Conservation (phyloP, 2,329 filamentous ascomycete species). For the Aureobasidium sp. region DNA sequence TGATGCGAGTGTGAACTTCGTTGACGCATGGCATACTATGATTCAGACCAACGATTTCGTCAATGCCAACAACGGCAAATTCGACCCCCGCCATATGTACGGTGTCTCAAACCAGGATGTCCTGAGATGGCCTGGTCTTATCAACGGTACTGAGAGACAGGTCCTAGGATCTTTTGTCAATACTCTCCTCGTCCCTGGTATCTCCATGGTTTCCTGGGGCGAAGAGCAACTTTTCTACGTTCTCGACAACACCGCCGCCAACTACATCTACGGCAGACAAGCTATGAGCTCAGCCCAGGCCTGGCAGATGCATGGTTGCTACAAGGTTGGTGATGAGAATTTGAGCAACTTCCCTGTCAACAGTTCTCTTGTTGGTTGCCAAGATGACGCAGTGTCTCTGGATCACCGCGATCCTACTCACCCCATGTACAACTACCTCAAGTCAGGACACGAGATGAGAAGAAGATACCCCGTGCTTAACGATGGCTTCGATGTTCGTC, state of each 20-base stretch:
- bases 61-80: slow-evolving; percentile 52
- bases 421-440: slow-evolving; percentile 53
- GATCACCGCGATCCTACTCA: slow-evolving; percentile 57
- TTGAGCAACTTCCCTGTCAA: slow-evolving; percentile 52
- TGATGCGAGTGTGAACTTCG: slow-evolving; percentile 44
- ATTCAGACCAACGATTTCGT: slow-evolving; percentile 51
- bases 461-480: slow-evolving; percentile 49
- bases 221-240: slow-evolving; percentile 60
- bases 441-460: slow-evolving; percentile 54
- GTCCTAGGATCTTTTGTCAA: slow-evolving; percentile 52
- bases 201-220: slow-evolving; percentile 54
- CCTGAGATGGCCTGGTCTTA: slow-evolving; percentile 54
- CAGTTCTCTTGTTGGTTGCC: slow-evolving; percentile 46
- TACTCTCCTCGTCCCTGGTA: slow-evolving; percentile 52
- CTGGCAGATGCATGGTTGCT: slow-evolving; percentile 58
- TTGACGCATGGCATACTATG: slow-evolving; percentile 48
- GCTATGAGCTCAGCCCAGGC: slow-evolving; percentile 53
- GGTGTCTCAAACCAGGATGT: slow-evolving; percentile 59
- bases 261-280: slow-evolving; percentile 59
- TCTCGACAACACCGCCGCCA: slow-evolving; percentile 54
- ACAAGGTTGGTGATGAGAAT: slow-evolving; percentile 47
- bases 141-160: slow-evolving; percentile 49
- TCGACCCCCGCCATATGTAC: slow-evolving; percentile 58
- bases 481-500: slow-evolving; percentile 48
- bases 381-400: slow-evolving; percentile 48